A percentile compares a stretch with the other conserved stretches of the same genome.
These are phyloP conservation scores for Ophiostoma australiae DNA, from an alignment of 2,329 filamentous ascomycete species.

Conservation along the genomic window DNA sequence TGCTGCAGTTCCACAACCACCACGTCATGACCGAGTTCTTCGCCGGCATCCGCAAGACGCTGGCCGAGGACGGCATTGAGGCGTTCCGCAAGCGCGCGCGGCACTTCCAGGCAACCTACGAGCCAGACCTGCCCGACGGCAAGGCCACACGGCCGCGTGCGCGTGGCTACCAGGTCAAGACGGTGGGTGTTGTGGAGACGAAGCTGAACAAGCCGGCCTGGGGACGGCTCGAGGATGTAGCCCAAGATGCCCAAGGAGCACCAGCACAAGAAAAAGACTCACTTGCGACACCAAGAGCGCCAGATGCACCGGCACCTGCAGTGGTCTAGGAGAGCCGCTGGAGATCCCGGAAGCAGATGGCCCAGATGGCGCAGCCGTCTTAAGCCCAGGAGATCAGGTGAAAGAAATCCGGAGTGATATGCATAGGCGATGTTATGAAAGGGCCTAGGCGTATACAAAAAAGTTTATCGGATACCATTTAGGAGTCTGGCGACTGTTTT, in stretches of 20 bases:
- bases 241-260: not conserved
- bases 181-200: conserved; percentile 54
- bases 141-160: conserved; percentile 74
- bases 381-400: not conserved
- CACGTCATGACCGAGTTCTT: conserved; percentile 70
- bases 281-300: too few species aligned
- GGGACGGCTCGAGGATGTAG: conserved; percentile 42
- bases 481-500: not conserved
- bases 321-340: conserved; percentile 15
- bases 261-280: not conserved
- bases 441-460: not conserved
- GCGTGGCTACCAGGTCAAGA: conserved; percentile 77
- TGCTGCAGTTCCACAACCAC: conserved; percentile 91
- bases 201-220: conserved; percentile 63
- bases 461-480: not conserved
- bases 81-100: conserved; percentile 53
- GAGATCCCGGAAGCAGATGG: conserved; percentile 7
- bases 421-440: not conserved
- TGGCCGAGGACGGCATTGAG: conserved; percentile 48
- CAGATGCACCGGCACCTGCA: not conserved
- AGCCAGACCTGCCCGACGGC: conserved; percentile 63
- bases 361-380: not conserved
- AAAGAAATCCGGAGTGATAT: not conserved
- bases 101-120: conserved; percentile 54
- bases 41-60: conserved; percentile 58